These are phyloP conservation scores for Calonectria hongkongensis DNA, from an alignment of 2,329 filamentous ascomycete species.

Conservation along the genomic window DNA sequence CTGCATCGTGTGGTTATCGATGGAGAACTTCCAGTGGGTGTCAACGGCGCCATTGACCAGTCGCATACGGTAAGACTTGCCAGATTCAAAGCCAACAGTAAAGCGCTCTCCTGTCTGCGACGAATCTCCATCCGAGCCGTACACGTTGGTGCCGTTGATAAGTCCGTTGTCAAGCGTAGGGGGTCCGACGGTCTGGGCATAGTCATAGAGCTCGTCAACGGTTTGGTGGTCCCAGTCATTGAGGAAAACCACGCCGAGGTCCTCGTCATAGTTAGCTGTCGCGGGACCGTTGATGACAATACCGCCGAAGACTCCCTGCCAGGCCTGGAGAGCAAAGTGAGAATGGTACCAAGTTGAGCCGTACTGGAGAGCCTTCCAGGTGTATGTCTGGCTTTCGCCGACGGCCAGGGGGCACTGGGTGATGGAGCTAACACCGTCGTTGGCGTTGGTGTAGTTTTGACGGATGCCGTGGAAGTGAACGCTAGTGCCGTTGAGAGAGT, in stretches of 20 bases:
- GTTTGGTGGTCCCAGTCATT: slow-evolving; percentile 75
- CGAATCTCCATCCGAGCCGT: slow-evolving; percentile 53
- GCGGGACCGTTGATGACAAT: slow-evolving; percentile 78
- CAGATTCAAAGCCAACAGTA: slow-evolving; percentile 62
- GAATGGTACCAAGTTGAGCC: slow-evolving; percentile 77
- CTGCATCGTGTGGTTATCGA: slow-evolving; percentile 74
- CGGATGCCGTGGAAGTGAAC: slow-evolving; percentile 79
- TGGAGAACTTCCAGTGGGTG: slow-evolving; percentile 67
- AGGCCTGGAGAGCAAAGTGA: slow-evolving; percentile 70
- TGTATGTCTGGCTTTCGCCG: slow-evolving; percentile 72
- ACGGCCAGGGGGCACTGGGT: slow-evolving; percentile 72
- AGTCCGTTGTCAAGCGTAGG: slow-evolving; percentile 66
- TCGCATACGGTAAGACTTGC: slow-evolving; percentile 68
- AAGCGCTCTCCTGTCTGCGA: slow-evolving; percentile 58
- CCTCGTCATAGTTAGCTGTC: slow-evolving; percentile 76
- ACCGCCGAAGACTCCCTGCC: slow-evolving; percentile 75
- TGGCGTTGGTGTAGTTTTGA: slow-evolving; percentile 71
- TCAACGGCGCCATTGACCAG: slow-evolving; percentile 69
- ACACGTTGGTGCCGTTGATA: slow-evolving; percentile 66
- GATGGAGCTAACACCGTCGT: slow-evolving; percentile 73
- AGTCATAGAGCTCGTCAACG: slow-evolving; percentile 60
- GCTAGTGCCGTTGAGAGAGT: slow-evolving; percentile 72
- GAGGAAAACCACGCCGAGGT: slow-evolving; percentile 75
- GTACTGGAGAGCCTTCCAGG: slow-evolving; percentile 73
- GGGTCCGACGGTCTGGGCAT: slow-evolving; percentile 57